These are phyloP conservation scores for Pyrenopolyporus hunteri DNA, from an alignment of 495 filamentous ascomycete species.

Conservation along the genomic window DNA sequence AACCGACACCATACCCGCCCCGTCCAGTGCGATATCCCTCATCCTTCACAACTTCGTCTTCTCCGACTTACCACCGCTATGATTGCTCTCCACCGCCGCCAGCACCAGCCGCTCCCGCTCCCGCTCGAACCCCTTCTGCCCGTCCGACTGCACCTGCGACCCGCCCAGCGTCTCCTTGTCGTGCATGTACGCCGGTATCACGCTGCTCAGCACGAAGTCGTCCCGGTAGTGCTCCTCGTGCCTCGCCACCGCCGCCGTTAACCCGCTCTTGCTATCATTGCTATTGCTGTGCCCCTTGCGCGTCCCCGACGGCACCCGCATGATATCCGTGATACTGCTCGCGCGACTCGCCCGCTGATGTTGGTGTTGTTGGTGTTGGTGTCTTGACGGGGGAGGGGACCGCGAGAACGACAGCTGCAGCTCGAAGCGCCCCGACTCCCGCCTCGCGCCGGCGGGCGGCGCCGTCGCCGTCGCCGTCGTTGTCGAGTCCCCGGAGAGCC, in stretches of 20 bases:
- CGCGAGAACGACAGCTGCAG: conserved; percentile 9
- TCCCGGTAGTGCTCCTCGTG: conserved; percentile 15
- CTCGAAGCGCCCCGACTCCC: conserved; percentile 11
- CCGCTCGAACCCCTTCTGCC: conserved; percentile 24
- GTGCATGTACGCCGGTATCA: conserved; percentile 5
- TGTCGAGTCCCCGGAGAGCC: background rate
- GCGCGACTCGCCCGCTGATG: too few relatives aligned
- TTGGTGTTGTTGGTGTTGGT: too few relatives aligned
- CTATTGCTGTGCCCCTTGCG: too few relatives aligned
- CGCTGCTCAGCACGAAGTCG: conserved; percentile 17
- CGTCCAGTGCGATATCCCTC: too few relatives aligned
- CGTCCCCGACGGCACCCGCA: too few relatives aligned
- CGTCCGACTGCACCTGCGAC: conserved; percentile 20
- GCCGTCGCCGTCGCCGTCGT: background rate
- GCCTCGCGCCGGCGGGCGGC: too few relatives aligned
- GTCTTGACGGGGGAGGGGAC: too few relatives aligned
- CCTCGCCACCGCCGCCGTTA: background rate
- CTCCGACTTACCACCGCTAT: background rate
- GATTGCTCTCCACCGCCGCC: background rate
- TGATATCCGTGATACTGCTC: too few relatives aligned
- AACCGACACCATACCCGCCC: too few relatives aligned
- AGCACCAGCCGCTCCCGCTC: conserved; percentile 15
- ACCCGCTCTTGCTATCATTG: background rate
- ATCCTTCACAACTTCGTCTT: background rate
- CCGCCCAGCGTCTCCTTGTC: conserved; percentile 7